phyloP scores from a whole-genome alignment of 2,329 filamentous ascomycete genomes.

The Teratosphaeria gauchensis region DNA sequence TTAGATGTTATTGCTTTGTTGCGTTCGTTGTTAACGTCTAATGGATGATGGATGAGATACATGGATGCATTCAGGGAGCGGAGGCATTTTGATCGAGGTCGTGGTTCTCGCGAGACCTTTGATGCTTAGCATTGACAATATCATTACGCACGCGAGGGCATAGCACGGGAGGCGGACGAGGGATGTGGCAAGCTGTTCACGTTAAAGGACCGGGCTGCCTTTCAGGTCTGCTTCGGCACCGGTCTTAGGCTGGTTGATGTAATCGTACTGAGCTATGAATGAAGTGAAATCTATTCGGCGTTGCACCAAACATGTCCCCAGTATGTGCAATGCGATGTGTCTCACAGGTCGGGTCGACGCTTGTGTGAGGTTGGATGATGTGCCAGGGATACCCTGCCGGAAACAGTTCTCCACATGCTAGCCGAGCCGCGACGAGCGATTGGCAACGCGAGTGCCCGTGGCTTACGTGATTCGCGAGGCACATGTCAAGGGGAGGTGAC shows the following conservation, averaged over 20 bases:
- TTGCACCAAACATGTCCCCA: not conserved
- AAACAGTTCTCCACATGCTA: not conserved
- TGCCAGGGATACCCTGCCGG: not conserved
- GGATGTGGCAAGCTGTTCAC: not conserved
- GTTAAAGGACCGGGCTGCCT: not conserved
- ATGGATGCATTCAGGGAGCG: not conserved
- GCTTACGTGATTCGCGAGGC: not conserved
- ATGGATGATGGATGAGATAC: not conserved
- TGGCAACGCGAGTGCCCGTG: too few relatives aligned
- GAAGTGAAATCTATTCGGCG: not conserved
- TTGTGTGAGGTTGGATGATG: not conserved
- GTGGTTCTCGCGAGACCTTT: not conserved
- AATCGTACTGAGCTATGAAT: not conserved
- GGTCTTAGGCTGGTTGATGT: not conserved
- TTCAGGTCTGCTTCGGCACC: not conserved
- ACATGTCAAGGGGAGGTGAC: not conserved
- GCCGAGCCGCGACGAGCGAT: not conserved
- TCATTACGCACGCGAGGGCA: not conserved
- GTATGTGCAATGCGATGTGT: not conserved
- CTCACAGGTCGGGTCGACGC: not conserved
- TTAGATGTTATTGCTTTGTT: not conserved
- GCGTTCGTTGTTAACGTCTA: not conserved
- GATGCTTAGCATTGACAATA: not conserved
- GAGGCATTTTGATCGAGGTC: not conserved
- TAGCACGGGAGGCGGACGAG: not conserved